These are phyloP conservation scores for Cladorrhinum sp. DNA, from an alignment of 2,329 filamentous ascomycete genomes.

Conservation along the genomic window DNA sequence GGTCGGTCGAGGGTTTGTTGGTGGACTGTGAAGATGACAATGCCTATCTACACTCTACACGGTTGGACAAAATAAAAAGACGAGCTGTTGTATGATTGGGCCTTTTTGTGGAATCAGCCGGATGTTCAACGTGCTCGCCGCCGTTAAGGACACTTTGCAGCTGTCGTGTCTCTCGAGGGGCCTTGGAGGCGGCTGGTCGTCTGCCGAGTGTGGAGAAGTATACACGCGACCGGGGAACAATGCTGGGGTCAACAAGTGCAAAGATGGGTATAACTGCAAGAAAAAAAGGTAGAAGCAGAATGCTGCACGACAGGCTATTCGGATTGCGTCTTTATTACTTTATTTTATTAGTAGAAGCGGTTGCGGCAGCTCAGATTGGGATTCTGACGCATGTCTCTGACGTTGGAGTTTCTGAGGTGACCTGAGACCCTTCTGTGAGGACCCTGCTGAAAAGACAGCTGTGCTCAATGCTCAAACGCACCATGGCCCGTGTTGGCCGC, in stretches of 20 bases:
- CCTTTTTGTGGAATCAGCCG: neutral
- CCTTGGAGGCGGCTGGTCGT: conserved; percentile 13
- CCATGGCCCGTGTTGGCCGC: neutral
- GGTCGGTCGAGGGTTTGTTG: neutral
- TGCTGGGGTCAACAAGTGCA: neutral
- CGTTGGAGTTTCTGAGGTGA: conserved; percentile 7
- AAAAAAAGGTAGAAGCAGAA: neutral
- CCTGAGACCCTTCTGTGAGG: neutral
- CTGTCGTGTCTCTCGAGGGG: conserved; percentile 9
- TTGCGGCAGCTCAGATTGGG: neutral
- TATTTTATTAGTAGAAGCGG: neutral
- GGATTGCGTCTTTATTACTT: neutral
- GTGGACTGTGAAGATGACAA: neutral
- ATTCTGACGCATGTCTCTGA: neutral
- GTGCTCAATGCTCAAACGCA: conserved; percentile 11
- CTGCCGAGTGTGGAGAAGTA: conserved; percentile 19
- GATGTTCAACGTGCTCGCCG: conserved; percentile 6
- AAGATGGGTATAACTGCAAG: neutral
- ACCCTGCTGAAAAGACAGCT: conserved; percentile 12
- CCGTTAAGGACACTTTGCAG: conserved; percentile 26
- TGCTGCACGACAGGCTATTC: neutral
- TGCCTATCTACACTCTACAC: neutral
- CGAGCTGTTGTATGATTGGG: conserved; percentile 17
- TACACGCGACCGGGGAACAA: neutral
- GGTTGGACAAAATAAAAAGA: neutral